phyloP scores from a whole-genome alignment of 805 yeast species.

The Kodamaea jinghongensis region DNA sequence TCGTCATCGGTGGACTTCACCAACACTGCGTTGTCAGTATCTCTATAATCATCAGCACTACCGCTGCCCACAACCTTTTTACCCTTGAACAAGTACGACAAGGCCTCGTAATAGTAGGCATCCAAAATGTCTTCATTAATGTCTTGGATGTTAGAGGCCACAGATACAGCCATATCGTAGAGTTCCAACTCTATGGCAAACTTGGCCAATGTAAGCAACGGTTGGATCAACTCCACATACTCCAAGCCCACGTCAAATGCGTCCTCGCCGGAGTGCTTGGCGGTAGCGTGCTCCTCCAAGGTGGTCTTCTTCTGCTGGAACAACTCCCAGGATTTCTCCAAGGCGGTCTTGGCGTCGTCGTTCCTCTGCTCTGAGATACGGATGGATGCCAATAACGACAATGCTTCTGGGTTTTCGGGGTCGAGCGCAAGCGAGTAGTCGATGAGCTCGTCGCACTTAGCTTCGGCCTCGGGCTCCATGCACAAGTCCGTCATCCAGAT shows the following conservation, averaged over 20 bases:
- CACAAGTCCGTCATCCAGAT: constrained; percentile 98
- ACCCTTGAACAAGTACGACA: constrained; percentile 55
- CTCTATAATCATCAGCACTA: constrained; percentile 43
- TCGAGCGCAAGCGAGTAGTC: constrained; percentile 61
- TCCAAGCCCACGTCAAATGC: constrained; percentile 46
- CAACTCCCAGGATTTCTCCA: constrained; percentile 68
- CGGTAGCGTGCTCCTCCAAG: constrained; percentile 42
- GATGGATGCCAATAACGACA: constrained; percentile 80
- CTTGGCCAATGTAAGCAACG: constrained; percentile 68
- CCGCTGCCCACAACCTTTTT: constrained; percentile 29
- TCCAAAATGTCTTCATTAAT: constrained; percentile 85
- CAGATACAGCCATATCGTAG: constrained; percentile 63
- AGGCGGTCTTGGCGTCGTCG: constrained; percentile 69
- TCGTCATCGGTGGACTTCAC: constrained; percentile 24
- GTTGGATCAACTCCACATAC: constrained; percentile 67
- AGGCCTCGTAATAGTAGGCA: constrained; percentile 77
- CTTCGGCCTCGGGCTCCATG: constrained; percentile 89
- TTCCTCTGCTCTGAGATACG: constrained; percentile 80
- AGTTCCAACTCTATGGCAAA: constrained; percentile 74
- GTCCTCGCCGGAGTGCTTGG: constrained; percentile 24
- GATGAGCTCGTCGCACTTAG: constrained; percentile 70
- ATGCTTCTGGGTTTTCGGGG: constrained; percentile 68
- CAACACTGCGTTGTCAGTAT: constrained; percentile 24
- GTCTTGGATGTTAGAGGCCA: constrained; percentile 65
- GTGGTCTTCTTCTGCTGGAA: constrained; percentile 50